phyloP scores from a whole-genome alignment of 1,284 basidiomycete species.

The Boletellus dicymbophilus region DNA sequence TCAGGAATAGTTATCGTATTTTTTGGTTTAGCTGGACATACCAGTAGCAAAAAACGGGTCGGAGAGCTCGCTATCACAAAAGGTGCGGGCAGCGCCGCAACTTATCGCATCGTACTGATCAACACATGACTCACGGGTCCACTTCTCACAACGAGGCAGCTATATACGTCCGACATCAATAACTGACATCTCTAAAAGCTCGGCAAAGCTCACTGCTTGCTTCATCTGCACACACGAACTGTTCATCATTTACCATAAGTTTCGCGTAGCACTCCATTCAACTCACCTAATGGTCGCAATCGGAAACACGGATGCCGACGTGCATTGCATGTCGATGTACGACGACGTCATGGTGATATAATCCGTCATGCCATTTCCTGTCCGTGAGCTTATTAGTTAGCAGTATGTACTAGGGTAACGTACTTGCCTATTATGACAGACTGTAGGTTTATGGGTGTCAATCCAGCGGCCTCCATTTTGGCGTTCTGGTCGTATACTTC shows the following conservation, averaged over 20 bases:
- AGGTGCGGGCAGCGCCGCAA: slow-evolving; percentile 41
- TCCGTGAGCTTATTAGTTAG: neutral
- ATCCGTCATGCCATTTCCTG: slow-evolving; percentile 62
- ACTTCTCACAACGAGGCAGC: slow-evolving; percentile 51
- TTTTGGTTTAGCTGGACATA: slow-evolving; percentile 16
- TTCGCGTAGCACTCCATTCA: neutral
- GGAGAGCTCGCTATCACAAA: slow-evolving; percentile 43
- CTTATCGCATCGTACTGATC: slow-evolving; percentile 51
- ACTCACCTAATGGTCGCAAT: slow-evolving; percentile 28
- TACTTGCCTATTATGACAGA: slow-evolving; percentile 77
- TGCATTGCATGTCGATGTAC: slow-evolving; percentile 53
- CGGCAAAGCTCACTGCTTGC: slow-evolving; percentile 37
- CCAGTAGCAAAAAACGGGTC: slow-evolving; percentile 38
- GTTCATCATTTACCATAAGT: slow-evolving; percentile 13
- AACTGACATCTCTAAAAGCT: neutral
- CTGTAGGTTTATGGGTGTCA: slow-evolving; percentile 76
- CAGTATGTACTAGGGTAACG: neutral
- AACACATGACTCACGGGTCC: slow-evolving; percentile 41
- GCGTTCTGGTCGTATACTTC: slow-evolving; percentile 81
- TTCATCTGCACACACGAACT: slow-evolving; percentile 53
- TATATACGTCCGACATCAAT: slow-evolving; percentile 21
- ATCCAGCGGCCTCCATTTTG: slow-evolving; percentile 53
- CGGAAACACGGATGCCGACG: slow-evolving; percentile 46
- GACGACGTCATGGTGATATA: slow-evolving; percentile 41
- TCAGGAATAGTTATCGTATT: slow-evolving; percentile 29